Evolutionary conservation across 176 grass and related monocot species (phyloP).

Genomic region (Ensete glaucum): DNA sequence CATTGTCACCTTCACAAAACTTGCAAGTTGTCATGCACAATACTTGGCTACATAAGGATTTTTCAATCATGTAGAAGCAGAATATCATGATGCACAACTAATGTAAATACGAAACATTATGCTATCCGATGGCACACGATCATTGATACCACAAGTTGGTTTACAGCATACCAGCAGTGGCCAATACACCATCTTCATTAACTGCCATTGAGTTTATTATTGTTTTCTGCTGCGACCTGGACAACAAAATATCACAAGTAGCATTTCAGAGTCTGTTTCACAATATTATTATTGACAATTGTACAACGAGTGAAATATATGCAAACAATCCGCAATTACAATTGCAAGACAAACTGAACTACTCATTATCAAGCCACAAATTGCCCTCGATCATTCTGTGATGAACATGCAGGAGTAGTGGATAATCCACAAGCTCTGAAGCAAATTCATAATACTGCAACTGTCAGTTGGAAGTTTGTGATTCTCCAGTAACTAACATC

Average conservation of each 20-base stretch:
- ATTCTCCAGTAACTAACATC: too few species aligned
- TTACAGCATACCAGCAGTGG: conserved; percentile 67
- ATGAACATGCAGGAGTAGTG: too few species aligned
- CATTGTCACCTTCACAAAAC: conserved; percentile 75
- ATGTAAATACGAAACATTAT: background rate
- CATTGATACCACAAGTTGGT: background rate
- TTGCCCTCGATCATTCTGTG: too few species aligned
- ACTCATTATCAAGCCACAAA: too few species aligned
- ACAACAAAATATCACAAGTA: conserved; percentile 2
- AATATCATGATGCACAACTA: background rate
- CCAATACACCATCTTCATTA: conserved; percentile 89
- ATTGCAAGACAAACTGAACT: too few species aligned
- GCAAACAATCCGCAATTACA: too few species aligned
- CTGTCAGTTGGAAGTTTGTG: too few species aligned
- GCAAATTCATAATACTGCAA: too few species aligned
- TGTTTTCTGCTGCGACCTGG: conserved; percentile 95
- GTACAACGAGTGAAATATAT: background rate
- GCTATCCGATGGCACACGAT: background rate
- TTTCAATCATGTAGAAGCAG: background rate
- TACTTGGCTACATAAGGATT: too few species aligned
- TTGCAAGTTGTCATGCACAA: background rate
- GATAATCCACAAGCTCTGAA: too few species aligned
- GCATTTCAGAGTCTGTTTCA: background rate
- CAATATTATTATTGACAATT: background rate
- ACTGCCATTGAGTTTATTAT: conserved; percentile 97